Evolutionary conservation across 371 early-diverging fungal genomes (phyloP).

Genomic region (Mucor saturninus): DNA sequence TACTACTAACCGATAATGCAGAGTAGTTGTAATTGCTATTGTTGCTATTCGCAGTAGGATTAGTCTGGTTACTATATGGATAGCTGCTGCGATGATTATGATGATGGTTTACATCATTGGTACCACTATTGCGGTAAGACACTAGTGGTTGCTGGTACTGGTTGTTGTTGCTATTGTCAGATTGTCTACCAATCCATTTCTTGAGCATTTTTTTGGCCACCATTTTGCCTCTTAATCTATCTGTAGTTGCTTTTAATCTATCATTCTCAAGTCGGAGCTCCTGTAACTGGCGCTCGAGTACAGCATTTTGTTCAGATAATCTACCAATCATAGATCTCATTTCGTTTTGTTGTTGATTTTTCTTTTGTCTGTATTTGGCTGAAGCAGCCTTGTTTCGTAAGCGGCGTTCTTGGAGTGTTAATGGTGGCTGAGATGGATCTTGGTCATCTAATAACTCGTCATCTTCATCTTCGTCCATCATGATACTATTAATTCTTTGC

Average conservation of each 20-base stretch:
- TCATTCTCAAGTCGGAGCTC: slow-evolving; percentile 60
- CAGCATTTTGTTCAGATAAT: slow-evolving; percentile 59
- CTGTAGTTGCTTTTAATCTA: slow-evolving; percentile 49
- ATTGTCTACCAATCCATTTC: slow-evolving; percentile 47
- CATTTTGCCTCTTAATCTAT: slow-evolving; percentile 60
- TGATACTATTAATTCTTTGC: slow-evolving; percentile 5
- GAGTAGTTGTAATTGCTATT: slow-evolving; percentile 20
- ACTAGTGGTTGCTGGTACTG: slow-evolving; percentile 7
- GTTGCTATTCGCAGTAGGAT: slow-evolving; percentile 6
- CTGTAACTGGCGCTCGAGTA: slow-evolving; percentile 55
- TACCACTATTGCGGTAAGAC: not conserved
- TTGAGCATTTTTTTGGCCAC: slow-evolving; percentile 66
- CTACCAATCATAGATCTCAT: slow-evolving; percentile 58
- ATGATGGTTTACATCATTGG: slow-evolving; percentile 4
- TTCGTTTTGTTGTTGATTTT: slow-evolving; percentile 64
- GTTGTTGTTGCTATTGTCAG: not conserved
- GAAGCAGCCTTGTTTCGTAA: slow-evolving; percentile 68
- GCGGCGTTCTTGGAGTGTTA: slow-evolving; percentile 60
- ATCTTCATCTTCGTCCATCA: slow-evolving; percentile 16
- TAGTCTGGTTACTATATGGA: not conserved
- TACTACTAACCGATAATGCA: slow-evolving; percentile 21
- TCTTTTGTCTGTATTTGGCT: slow-evolving; percentile 70
- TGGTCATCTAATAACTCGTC: slow-evolving; percentile 13
- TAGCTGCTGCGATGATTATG: slow-evolving; percentile 1
- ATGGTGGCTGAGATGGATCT: slow-evolving; percentile 23